Base-by-base conservation (phyloP, 352 stramenopile species). In the Globisporangium nunn region DNA sequence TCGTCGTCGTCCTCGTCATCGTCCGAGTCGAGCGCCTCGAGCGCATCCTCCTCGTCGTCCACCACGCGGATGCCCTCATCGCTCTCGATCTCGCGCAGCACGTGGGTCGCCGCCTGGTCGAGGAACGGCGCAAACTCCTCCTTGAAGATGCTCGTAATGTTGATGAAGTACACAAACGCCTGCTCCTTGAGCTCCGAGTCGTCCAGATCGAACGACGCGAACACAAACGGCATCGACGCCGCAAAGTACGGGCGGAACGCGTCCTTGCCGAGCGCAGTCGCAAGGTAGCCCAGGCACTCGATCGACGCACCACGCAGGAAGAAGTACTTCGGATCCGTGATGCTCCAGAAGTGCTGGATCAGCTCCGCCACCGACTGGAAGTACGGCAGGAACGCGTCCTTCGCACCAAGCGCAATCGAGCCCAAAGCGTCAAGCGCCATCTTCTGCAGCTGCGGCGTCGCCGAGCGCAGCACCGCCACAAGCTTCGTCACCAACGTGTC, bases 281-380 rank as follows among this genome's bases (percentile, higher is more conserved):
- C 97, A 59, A 99, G 91, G 80, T 99, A 98, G 29, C 97, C 97
- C 63, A 99, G 97, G 68, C 96, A 99, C 75, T 99, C 97, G 58
- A 99, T 91, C 18, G 96, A 96, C 18, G 95, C 81, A 39, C 96
- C 97, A 58, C 96, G 91, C 57, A 98, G 81, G 60, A 93, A 95
- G 70, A 93, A 98, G 53, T 90, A 87, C 61, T 92, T 93, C 37
- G 96, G 87, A 69, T 98, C 95, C 41, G 81, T 91, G 49, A 98
- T 86, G 56, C 64, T 70, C 78, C 97, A 97, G 51, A 98, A 91
- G 33, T 64, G 87, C 78, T 89, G 75, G 49, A 95, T 88, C 4
- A 96, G 68, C 61, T 93, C 78, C 29, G 66, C 78, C 23, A 98
- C 95, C 43, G 83, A 85, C 50, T 75, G 63, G 62, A 99, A 88